Evolutionary conservation across 176 grass and related monocot species (phyloP), one percentile per base, ranked within the genome.

Genomic region (Oryza meridionalis): DNA sequence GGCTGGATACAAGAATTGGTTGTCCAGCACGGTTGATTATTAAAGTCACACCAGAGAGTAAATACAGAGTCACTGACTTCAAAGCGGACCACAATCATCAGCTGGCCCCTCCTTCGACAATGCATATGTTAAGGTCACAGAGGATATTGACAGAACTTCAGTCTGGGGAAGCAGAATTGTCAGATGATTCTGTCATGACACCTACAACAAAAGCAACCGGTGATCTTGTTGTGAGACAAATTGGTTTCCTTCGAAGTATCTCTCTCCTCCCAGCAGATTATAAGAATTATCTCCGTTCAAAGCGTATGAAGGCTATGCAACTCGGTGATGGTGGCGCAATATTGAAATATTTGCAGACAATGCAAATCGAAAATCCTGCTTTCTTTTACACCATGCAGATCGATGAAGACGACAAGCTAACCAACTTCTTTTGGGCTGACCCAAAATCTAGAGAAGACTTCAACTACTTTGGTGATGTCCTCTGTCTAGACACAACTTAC

Each of bases 351-450:
- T 82, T 98, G 43, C 96, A 98, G 83, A 98, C 89, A 72, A 98
- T 95, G 93, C 91, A 95, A 84, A 90, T 98, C 69, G 93, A 95
- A 80, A 95, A 87, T 21, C 91, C 93, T 25, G 85, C 87, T 9
- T 98, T 98, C 85, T 95, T 95, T 83, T 98, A 95, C 85, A 88
- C 91, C 51, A 98, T 98, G 84, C 96, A 95, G 85, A 89, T 98
- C 67, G 96, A 98, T 81, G 96, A 98, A 81, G 96, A 98, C 84
- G 96, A 98, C 83, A 98, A 89, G 71, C 76, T 98, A 80, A 95
- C 96, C 19, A 98, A 98, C 70, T 89, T 98, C 85, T 95, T 98
- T 87, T 98, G 96, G 96, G 89, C 89, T 22, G 96, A 98, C 84
- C 81, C 87, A 84, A 98, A 98, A 84, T 98, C 96, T 35, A 92